Evolutionary conservation across 1,139 yeast species (phyloP).

Genomic region (Geotrichum fermentans): DNA sequence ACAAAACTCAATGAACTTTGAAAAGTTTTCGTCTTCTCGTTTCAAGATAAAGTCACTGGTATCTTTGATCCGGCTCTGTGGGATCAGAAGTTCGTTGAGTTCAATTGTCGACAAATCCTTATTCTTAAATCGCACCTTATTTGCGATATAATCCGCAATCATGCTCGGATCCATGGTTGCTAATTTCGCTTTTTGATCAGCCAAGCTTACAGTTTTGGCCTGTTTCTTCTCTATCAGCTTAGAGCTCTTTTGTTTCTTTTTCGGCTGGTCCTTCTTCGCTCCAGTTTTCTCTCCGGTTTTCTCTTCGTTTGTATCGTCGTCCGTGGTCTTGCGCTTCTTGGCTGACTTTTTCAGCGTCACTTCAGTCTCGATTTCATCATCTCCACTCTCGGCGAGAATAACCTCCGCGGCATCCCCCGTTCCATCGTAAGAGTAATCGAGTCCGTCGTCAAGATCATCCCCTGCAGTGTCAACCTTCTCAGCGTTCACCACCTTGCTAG

Average conservation of each 20-base stretch:
- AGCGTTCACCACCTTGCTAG: neutral
- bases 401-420: constrained; percentile 33
- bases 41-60: constrained; percentile 48
- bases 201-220: constrained; percentile 55
- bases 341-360: constrained; percentile 28
- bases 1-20: constrained; percentile 40
- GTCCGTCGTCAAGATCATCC: constrained; percentile 68
- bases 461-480: constrained; percentile 26
- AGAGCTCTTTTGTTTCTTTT: constrained; percentile 24
- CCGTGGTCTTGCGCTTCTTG: constrained; percentile 21
- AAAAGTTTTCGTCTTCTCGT: constrained; percentile 47
- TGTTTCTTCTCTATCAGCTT: constrained; percentile 45
- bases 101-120: constrained; percentile 60
- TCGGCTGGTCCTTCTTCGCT: constrained; percentile 22
- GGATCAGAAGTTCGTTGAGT: constrained; percentile 52
- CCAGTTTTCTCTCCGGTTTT: constrained; percentile 13
- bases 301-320: constrained; percentile 16
- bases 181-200: constrained; percentile 47
- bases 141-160: constrained; percentile 57
- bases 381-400: constrained; percentile 27
- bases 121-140: constrained; percentile 47
- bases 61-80: constrained; percentile 47
- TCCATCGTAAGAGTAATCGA: constrained; percentile 50
- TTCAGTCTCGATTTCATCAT: constrained; percentile 36
- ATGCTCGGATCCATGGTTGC: constrained; percentile 51